These are phyloP conservation scores for Pterocarpus santalinus DNA, from an alignment of 306 rosid species.

Conservation along the genomic window DNA sequence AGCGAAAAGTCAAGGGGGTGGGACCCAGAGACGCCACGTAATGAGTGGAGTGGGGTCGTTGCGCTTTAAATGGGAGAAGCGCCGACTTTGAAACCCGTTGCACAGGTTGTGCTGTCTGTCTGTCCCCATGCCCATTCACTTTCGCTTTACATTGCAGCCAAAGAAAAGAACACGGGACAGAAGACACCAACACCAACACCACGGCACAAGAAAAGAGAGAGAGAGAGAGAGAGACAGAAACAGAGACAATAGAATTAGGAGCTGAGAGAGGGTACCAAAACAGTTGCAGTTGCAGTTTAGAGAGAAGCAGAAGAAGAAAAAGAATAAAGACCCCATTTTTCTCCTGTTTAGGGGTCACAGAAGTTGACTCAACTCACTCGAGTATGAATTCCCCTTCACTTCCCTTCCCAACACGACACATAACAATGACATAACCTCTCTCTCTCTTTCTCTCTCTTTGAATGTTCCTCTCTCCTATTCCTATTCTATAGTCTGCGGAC, in stretches of 20 bases:
- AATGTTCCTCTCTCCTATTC: not conserved
- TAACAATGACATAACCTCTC: not conserved
- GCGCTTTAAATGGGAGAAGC: conserved; percentile 44
- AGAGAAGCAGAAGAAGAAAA: not conserved
- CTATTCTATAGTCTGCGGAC: not conserved
- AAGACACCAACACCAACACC: not conserved
- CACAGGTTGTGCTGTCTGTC: not conserved
- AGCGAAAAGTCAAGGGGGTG: conserved; percentile 27
- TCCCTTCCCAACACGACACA: not conserved
- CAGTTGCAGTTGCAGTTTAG: not conserved
- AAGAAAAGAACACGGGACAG: not conserved
- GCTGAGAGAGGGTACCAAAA: no score
- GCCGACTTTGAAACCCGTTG: conserved; percentile 32
- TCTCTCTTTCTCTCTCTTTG: not conserved
- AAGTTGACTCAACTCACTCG: not conserved
- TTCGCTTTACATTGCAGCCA: not conserved
- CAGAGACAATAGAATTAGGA: no score
- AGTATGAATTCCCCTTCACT: not conserved
- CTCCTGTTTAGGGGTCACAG: not conserved
- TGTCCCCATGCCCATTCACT: not conserved
- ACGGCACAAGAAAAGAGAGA: not conserved
- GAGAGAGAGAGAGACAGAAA: not conserved
- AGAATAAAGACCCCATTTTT: not conserved
- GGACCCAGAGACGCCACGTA: conserved; percentile 32
- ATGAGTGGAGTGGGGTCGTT: conserved; percentile 1